A percentile compares a stretch with the other conserved stretches of the same genome.
These are phyloP conservation scores for Fusarium austroafricanum DNA, from an alignment of 2,329 filamentous ascomycete genomes.

Conservation along the genomic window DNA sequence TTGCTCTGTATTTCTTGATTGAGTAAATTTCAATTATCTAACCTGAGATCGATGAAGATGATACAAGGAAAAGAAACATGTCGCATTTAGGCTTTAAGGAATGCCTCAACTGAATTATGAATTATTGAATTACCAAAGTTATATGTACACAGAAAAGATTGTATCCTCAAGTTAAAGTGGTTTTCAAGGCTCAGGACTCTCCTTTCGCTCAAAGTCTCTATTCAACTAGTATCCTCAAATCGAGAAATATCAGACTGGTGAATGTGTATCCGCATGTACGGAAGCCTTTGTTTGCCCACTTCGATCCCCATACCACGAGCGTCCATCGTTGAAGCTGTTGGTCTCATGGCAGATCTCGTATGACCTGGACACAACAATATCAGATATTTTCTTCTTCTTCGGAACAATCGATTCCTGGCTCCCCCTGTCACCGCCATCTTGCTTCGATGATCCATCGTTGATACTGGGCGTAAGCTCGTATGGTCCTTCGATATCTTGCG, in stretches of 20 bases:
- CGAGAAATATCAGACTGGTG: background rate
- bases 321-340: background rate
- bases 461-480: conserved; percentile 36
- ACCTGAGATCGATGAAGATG: too few species aligned
- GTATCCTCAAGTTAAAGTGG: too few species aligned
- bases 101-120: too few species aligned
- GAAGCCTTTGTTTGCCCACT: conserved; percentile 19
- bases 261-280: conserved; percentile 16
- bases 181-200: too few species aligned
- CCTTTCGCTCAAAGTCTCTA: too few species aligned
- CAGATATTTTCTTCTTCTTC: background rate
- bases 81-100: too few species aligned
- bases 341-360: conserved; percentile 25
- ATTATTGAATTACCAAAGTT: too few species aligned
- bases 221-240: too few species aligned
- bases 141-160: too few species aligned
- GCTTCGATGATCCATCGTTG: conserved; percentile 5
- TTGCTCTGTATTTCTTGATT: too few species aligned
- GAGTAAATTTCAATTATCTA: too few species aligned
- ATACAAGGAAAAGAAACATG: too few species aligned
- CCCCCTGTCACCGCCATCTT: conserved; percentile 10
- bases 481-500: conserved; percentile 18
- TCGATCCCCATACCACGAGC: conserved; percentile 16
- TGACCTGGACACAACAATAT: conserved; percentile 27
- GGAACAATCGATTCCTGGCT: conserved; percentile 38